Base-by-base conservation (phyloP, 2,329 filamentous ascomycete species). In the Sclerotinia spermophila region DNA sequence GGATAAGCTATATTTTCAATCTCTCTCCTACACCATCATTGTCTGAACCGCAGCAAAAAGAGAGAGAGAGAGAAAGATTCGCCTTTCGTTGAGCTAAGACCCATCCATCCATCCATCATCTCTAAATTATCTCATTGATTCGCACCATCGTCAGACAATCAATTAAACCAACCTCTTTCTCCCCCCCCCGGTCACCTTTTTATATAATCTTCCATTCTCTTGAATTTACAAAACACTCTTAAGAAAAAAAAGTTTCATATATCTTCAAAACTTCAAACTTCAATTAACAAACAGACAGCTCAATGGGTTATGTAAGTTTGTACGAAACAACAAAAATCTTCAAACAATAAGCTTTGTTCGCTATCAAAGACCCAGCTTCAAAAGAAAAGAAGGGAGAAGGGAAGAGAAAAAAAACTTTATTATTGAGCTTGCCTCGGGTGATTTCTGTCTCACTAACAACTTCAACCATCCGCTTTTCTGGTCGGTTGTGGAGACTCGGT, bases 401-500 rank as follows among this genome's bases (percentile, higher is more conserved):
- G n/a, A n/a, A n/a, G 33, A 40, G 33, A n/a, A 19, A 45, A 35
- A n/a, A 17, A 51, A 62, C n/a, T n/a, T n/a, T 30, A n/a, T 51
- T 44, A 30, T 64, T 64, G 44, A 33, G n/a, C 61, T 64, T 64
- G 44, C 44, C 61, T 64, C 44, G 30, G 61, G 61, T 51, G 44
- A 51, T 51, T 53, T 51, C 30, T 48, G 44, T 64, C 61, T 35
- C 61, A 48, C 61, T 38, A 62, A 35, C 30, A 48, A 64, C 44
- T 61, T 44, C 58, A 61, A 61, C 42, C 61, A 48, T 64, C 61
- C 42, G 61, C 61, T 64, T 51, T 45, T 51, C 45, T 53, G 48
- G 44, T 48, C 42, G 42, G 44, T n/a, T 48, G 61, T 64, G 61
- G 61, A 51, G 61, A 64, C 61, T 51, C 61, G 61, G 61, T 64